Conservation (phyloP, 2,329 filamentous ascomycete genomes). For the Alternaria sp. region DNA sequence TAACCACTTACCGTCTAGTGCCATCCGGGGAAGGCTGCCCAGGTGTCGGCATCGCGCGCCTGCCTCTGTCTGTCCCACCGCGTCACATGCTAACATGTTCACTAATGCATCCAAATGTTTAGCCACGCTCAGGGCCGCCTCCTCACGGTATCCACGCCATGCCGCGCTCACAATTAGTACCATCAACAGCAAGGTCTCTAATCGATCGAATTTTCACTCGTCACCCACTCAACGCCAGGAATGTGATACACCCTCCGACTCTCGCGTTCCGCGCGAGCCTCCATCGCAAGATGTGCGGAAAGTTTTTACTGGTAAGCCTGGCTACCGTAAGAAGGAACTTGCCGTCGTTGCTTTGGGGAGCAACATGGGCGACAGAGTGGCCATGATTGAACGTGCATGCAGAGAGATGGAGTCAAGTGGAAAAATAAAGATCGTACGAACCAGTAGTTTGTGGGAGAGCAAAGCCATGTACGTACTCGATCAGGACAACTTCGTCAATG, state of each 20-base stretch:
- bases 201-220: not conserved
- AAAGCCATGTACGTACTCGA: constrained; percentile 95
- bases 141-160: not conserved
- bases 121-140: not conserved
- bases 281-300: not conserved
- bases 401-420: constrained; percentile 71
- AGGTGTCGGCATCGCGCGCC: constrained; percentile 1
- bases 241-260: not conserved
- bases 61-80: constrained; percentile 7
- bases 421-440: constrained; percentile 76
- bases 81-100: constrained; percentile 25
- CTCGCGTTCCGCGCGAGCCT: not conserved
- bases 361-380: constrained; percentile 86
- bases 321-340: constrained; percentile 23
- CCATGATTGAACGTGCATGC: constrained; percentile 85
- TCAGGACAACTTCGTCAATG: constrained; percentile 89
- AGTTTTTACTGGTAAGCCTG: not conserved
- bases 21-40: constrained; percentile 19
- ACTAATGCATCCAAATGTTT: constrained; percentile 6
- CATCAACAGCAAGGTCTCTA: not conserved
- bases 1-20: constrained; percentile 14
- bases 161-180: not conserved
- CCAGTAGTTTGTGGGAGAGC: constrained; percentile 92
- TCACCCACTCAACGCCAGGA: not conserved
- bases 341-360: constrained; percentile 91